Percentiles rank a stretch among this genome's conserved stretches.
Evolutionary conservation across 305 asterid genomes (phyloP).

Genomic region (Rubia occidens): DNA sequence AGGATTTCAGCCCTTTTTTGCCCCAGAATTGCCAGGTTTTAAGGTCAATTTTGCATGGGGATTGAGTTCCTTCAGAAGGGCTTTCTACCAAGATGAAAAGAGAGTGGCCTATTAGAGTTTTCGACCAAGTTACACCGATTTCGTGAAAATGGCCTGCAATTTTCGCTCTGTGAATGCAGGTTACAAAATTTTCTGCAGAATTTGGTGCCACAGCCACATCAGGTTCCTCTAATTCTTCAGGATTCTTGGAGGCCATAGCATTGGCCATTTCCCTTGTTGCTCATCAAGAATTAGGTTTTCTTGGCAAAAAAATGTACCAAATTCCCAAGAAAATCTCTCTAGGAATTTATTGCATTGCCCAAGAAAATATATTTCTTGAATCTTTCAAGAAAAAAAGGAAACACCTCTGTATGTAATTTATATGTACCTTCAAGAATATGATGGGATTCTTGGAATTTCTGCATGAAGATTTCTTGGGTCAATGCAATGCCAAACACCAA

Average conservation of each 20-base stretch:
- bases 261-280: constrained; percentile 8
- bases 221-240: constrained; percentile 19
- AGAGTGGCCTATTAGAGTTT: constrained; percentile 49
- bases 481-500: constrained; percentile 3
- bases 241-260: constrained; percentile 22
- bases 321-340: neutral
- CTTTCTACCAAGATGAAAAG: constrained; percentile 49
- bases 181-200: constrained; percentile 41
- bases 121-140: constrained; percentile 62
- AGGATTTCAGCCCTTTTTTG: constrained; percentile 62
- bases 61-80: constrained; percentile 31
- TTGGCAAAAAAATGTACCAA: neutral
- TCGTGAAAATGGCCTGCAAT: constrained; percentile 30
- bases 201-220: constrained; percentile 23
- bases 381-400: constrained; percentile 6
- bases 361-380: neutral
- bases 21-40: constrained; percentile 96
- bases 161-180: constrained; percentile 50
- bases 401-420: neutral
- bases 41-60: constrained; percentile 75
- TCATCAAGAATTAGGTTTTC: neutral
- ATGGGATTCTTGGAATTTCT: constrained; percentile 8
- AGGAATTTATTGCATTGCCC: neutral
- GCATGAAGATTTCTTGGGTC: constrained; percentile 8
- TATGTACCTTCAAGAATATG: constrained; percentile 10